These are phyloP conservation scores for Amanita rubescens DNA, from an alignment of 768 basidiomycete genomes.

Conservation along the genomic window DNA sequence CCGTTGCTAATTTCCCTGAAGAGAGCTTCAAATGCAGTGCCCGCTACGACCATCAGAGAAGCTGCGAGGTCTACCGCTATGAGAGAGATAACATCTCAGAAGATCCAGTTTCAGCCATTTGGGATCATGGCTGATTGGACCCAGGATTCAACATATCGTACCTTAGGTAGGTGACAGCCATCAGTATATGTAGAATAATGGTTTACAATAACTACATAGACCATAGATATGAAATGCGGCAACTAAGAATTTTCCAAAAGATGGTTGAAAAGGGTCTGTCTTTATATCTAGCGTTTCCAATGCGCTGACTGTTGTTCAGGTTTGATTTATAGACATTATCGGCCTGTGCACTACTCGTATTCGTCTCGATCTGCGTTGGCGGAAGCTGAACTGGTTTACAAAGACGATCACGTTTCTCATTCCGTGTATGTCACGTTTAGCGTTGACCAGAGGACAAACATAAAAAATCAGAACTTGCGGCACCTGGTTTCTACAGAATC, in stretches of 20 bases:
- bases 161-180: conserved; percentile 50
- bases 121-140: conserved; percentile 94
- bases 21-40: conserved; percentile 50
- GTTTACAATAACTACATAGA: conserved; percentile 38
- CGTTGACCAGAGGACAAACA: conserved; percentile 30
- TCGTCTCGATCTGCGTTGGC: conserved; percentile 91
- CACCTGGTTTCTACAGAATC: conserved; percentile 22
- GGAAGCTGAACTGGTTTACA: conserved; percentile 89
- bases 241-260: conserved; percentile 73
- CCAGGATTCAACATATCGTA: conserved; percentile 62
- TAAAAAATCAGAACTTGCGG: conserved; percentile 20
- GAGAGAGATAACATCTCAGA: conserved; percentile 69
- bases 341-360: conserved; percentile 93
- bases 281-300: neutral
- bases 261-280: conserved; percentile 79
- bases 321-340: conserved; percentile 77
- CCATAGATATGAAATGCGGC: conserved; percentile 80
- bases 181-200: neutral
- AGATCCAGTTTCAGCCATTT: conserved; percentile 68
- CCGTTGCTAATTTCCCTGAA: conserved; percentile 17
- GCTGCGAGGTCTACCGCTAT: conserved; percentile 69
- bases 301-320: conserved; percentile 32
- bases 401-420: conserved; percentile 81
- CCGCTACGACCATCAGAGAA: conserved; percentile 53
- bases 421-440: conserved; percentile 82